Evolutionary conservation across 1,139 yeast genomes (phyloP).

Genomic region (Kodamaea arcana): DNA sequence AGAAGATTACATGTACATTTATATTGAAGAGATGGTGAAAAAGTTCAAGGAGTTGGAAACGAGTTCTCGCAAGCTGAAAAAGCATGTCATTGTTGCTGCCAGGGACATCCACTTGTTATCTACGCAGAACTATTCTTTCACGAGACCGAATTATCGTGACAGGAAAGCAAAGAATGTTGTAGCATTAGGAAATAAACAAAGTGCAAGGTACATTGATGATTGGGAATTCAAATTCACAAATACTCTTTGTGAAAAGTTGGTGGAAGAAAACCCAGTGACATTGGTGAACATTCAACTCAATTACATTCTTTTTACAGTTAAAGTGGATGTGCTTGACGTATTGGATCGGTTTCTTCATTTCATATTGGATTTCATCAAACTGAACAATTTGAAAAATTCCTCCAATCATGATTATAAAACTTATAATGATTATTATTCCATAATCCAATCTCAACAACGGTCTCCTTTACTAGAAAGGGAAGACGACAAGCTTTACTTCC

Average conservation of each 20-base stretch:
- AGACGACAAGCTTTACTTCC: constrained; percentile 11
- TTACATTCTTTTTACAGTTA: constrained; percentile 30
- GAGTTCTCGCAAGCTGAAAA: constrained; percentile 4
- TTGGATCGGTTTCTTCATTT: constrained; percentile 15
- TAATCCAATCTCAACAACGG: constrained; percentile 2
- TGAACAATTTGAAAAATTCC: constrained; percentile 3
- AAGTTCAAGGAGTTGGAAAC: constrained; percentile 5
- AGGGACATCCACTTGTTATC: constrained; percentile 3
- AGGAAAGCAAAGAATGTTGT: background rate
- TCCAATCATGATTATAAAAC: constrained; percentile 6
- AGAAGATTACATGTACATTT: constrained; percentile 17
- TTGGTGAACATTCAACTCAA: constrained; percentile 36
- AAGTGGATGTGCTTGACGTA: constrained; percentile 24
- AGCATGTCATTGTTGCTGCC: constrained; percentile 8
- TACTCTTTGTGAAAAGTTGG: constrained; percentile 20
- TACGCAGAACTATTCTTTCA: constrained; percentile 1
- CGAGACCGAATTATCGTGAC: background rate
- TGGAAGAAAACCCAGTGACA: constrained; percentile 24
- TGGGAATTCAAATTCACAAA: constrained; percentile 27
- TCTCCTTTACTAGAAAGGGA: constrained; percentile 6
- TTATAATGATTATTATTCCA: constrained; percentile 3
- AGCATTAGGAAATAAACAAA: background rate
- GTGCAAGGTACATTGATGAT: constrained; percentile 13
- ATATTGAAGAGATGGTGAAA: constrained; percentile 9
- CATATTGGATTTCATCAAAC: constrained; percentile 7